Evolutionary conservation across 768 basidiomycete genomes (phyloP).

Genomic region (Collybia sordida): DNA sequence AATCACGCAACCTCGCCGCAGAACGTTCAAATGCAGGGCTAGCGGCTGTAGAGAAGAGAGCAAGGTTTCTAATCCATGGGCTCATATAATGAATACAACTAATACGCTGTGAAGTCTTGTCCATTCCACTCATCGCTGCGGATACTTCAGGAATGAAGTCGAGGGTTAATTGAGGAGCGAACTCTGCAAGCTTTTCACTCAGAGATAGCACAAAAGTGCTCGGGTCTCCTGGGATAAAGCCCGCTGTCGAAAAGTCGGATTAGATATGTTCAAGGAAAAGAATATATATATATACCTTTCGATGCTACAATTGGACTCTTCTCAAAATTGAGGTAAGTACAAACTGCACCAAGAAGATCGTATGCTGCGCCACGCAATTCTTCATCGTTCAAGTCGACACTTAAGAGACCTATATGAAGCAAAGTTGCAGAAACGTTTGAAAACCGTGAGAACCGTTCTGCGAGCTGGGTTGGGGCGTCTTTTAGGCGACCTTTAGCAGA

Average conservation of each 20-base stretch:
- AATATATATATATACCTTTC: conserved; percentile 47
- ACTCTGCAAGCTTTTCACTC: conserved; percentile 70
- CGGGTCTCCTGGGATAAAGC: conserved; percentile 69
- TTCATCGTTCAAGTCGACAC: conserved; percentile 71
- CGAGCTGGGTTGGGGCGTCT: conserved; percentile 46
- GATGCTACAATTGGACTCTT: conserved; percentile 68
- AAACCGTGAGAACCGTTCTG: conserved; percentile 72
- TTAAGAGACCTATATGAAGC: conserved; percentile 84
- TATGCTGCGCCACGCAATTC: conserved; percentile 79
- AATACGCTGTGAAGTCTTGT: conserved; percentile 54
- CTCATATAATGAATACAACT: conserved; percentile 79
- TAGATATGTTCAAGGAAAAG: neutral
- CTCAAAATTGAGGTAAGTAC: conserved; percentile 75
- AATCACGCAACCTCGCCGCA: conserved; percentile 75
- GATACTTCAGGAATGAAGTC: conserved; percentile 90
- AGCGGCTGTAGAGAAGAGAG: conserved; percentile 67
- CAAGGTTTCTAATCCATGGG: conserved; percentile 87
- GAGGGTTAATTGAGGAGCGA: conserved; percentile 80
- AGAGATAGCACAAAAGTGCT: conserved; percentile 60
- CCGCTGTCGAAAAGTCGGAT: conserved; percentile 40
- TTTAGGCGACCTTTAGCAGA: conserved; percentile 72
- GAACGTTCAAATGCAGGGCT: conserved; percentile 68
- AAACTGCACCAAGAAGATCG: conserved; percentile 76
- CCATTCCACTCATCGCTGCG: conserved; percentile 58
- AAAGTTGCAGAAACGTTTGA: conserved; percentile 85